Conservation (phyloP, 495 filamentous ascomycete species). For the Pseudoneurospora amorphoporcata region DNA sequence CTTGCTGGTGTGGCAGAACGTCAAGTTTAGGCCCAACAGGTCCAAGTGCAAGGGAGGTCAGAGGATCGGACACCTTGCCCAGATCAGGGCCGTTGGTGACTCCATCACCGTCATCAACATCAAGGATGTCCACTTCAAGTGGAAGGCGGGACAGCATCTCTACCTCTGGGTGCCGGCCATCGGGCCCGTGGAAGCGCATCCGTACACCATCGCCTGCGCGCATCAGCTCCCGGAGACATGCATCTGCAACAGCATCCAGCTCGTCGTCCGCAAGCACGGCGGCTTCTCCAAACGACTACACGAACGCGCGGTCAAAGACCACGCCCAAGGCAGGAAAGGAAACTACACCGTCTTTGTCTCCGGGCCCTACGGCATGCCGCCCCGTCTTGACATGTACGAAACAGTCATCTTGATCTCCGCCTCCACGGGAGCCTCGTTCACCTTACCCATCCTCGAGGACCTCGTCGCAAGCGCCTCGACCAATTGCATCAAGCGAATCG, state of each 20-base stretch:
- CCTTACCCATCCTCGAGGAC: constrained; percentile 45
- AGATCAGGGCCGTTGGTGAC: constrained; percentile 50
- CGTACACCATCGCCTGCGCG: constrained; percentile 63
- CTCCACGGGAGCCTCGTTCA: constrained; percentile 48
- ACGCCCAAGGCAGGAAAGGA: constrained; percentile 20
- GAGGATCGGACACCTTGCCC: constrained; percentile 45
- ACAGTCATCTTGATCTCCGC: constrained; percentile 48
- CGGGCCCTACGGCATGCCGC: constrained; percentile 48
- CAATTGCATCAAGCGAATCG: constrained; percentile 51
- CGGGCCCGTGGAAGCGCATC: constrained; percentile 62
- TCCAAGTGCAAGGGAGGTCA: constrained; percentile 31
- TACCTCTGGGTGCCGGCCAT: constrained; percentile 64
- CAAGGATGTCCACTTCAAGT: constrained; percentile 54
- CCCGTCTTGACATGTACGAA: constrained; percentile 48
- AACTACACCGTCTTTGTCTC: constrained; percentile 39
- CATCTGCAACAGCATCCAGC: constrained; percentile 53
- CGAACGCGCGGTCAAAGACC: constrained; percentile 46
- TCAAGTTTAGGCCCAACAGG: constrained; percentile 34
- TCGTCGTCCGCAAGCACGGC: constrained; percentile 59
- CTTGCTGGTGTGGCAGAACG: constrained; percentile 52
- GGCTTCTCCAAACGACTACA: constrained; percentile 63
- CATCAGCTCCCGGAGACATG: constrained; percentile 34
- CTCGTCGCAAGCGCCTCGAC: constrained; percentile 32
- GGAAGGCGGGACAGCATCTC: constrained; percentile 70
- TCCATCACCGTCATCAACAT: constrained; percentile 61